Base-by-base conservation (phyloP, 371 early-diverging fungal species). In the Batkoa obscura region DNA sequence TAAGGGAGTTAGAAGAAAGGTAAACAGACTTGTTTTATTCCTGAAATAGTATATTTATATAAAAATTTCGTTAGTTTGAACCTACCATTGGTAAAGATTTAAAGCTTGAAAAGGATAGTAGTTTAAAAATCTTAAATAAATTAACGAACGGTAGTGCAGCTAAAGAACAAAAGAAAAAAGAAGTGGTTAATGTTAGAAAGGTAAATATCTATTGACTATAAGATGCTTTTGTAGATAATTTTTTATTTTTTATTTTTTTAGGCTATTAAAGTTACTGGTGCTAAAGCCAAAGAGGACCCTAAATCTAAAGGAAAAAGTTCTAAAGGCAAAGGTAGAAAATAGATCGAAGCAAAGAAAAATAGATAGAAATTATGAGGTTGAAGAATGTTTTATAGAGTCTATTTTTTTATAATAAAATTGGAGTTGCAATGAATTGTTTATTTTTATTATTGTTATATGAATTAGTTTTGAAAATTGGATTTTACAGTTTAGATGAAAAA, bases 1-100 rank as follows among this genome's bases (percentile, higher is more conserved):
- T 64, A 84, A 80, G 75, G 82, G 86, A 35, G 65, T 76, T 34
- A 88, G 82, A 68, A 70, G 84, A 57, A 81, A 85, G 72, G 69
- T 71, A 61, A 50, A 33, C 23, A 31, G 6, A 41, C 3, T 53
- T 46, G 41, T 48, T 33, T 34, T 46, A 38, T 33, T 36, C n/a
- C 8, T 3, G 13, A 12, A 15, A 10, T 41, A 12, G 23, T 13
- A 36, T 23, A 23, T 49, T 30, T 35, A 13, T 38, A 5, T 30
- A 9, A 35, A 48, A 23, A 46, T 39, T 30, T 36, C 39, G 15
- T 32, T 17, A 53, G 53, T 53, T 53, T 34, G 53, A 53, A 31
- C 23, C 35, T 9, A 53, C 55, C n/a, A 43, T 43, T n/a, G 55
- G 31, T 15, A n/a, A 42, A 32, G 45, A 55, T 43, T 12, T 43